These are phyloP conservation scores for Penicillium italicum DNA, from an alignment of 2,329 filamentous ascomycete species.

Conservation along the genomic window DNA sequence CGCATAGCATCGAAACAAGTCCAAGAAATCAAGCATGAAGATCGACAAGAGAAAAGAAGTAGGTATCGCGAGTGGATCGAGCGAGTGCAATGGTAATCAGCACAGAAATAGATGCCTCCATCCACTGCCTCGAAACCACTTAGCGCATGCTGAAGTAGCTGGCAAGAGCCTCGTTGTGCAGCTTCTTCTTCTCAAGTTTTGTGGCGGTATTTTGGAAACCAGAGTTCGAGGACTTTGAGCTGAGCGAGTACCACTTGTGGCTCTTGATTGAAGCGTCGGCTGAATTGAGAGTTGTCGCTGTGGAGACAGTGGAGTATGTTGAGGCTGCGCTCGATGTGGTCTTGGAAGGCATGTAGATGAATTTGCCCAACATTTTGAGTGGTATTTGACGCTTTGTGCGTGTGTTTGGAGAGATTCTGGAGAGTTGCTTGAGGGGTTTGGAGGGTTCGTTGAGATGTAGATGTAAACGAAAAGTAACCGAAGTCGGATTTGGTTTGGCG, in stretches of 20 bases:
- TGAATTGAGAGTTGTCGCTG: slow-evolving; percentile 25
- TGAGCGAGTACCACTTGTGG: slow-evolving; percentile 21
- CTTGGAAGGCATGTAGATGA: slow-evolving; percentile 12
- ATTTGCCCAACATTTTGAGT: slow-evolving; percentile 12
- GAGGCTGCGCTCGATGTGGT: slow-evolving; percentile 18
- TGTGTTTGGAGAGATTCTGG: background rate
- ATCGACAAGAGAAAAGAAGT: background rate
- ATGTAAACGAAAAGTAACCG: background rate
- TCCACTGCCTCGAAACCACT: background rate
- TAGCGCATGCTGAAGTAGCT: slow-evolving; percentile 24
- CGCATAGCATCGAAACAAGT: background rate
- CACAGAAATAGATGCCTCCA: background rate
- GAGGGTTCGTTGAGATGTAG: background rate
- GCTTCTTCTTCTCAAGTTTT: slow-evolving; percentile 5
- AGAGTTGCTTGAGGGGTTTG: background rate
- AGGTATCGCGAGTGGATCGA: background rate
- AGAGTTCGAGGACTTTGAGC: slow-evolving; percentile 6
- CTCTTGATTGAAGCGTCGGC: slow-evolving; percentile 11
- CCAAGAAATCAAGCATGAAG: background rate
- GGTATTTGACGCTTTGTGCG: background rate
- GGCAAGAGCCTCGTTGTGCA: slow-evolving; percentile 24
- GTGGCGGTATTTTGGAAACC: background rate
- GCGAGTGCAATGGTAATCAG: background rate
- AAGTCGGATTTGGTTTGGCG: background rate
- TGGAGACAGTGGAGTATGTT: slow-evolving; percentile 24